Evolutionary conservation across 495 filamentous ascomycete species (phyloP).

Genomic region (Neurospora sp.): DNA sequence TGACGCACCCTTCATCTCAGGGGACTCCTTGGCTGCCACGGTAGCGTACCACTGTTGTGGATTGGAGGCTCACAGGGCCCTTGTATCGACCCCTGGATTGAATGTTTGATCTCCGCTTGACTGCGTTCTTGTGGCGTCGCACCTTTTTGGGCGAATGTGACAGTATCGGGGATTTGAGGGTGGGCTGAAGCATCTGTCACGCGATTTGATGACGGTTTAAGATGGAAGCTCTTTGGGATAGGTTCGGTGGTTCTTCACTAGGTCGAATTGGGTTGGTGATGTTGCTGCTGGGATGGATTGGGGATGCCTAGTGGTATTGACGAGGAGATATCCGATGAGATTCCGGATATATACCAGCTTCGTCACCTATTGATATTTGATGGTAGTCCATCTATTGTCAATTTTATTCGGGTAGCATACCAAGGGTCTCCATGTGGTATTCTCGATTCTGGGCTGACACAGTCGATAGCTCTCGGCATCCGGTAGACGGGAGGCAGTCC

Average conservation of each 20-base stretch:
- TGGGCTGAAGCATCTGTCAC: neutral
- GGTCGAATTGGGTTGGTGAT: neutral
- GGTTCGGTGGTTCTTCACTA: neutral
- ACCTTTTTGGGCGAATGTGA: neutral
- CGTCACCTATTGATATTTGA: neutral
- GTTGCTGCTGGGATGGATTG: neutral
- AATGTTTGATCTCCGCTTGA: neutral
- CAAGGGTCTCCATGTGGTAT: neutral
- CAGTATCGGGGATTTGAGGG: neutral
- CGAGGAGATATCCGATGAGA: neutral
- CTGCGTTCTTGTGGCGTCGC: neutral
- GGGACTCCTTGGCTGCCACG: neutral
- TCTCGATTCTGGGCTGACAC: neutral
- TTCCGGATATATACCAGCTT: neutral
- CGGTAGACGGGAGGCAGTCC: neutral
- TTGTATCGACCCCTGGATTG: neutral
- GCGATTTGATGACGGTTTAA: neutral
- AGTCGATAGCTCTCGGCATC: neutral
- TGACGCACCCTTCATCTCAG: neutral
- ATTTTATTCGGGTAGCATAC: neutral
- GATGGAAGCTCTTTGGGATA: too few relatives aligned
- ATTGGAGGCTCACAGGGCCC: too few relatives aligned
- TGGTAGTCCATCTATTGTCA: neutral
- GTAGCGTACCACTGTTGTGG: neutral
- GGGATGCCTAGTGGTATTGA: neutral